Percentiles rank a stretch among this genome's conserved stretches.
These are phyloP conservation scores for Pseudogymnoascus sp. DNA, from an alignment of 2,329 filamentous ascomycete species.

Conservation along the genomic window DNA sequence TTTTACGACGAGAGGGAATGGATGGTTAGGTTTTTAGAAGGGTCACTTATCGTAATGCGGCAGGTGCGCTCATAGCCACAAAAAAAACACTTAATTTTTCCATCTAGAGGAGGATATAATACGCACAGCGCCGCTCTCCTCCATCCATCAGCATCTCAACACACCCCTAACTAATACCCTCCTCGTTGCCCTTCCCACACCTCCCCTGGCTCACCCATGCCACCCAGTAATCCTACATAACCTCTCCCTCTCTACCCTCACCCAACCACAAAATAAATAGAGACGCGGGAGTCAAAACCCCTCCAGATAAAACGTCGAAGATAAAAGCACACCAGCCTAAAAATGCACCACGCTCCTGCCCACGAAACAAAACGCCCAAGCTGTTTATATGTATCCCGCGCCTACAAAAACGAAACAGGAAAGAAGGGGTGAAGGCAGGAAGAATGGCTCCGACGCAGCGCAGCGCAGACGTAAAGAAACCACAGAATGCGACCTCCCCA, in stretches of 20 bases:
- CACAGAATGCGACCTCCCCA: not conserved
- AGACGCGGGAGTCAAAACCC: not conserved
- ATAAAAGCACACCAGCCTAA: not conserved
- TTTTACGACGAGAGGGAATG: not conserved
- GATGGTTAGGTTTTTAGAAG: not conserved
- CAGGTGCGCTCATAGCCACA: not conserved
- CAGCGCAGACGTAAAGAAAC: not conserved
- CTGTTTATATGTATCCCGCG: not conserved
- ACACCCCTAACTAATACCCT: not conserved
- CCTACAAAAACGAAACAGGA: not conserved
- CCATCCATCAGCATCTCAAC: not conserved
- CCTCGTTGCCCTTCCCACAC: not conserved
- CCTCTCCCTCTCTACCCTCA: not conserved
- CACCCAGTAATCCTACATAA: not conserved
- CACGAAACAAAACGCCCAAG: not conserved
- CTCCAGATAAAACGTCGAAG: not conserved
- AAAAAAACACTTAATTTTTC: not conserved
- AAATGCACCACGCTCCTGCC: not conserved
- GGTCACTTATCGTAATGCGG: not conserved
- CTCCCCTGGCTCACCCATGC: not conserved
- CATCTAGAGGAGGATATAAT: not conserved
- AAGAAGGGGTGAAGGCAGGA: not conserved
- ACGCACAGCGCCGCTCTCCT: not conserved
- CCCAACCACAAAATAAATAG: not conserved
- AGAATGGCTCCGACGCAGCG: not conserved